Evolutionary conservation across 1,139 yeast genomes (phyloP).

Genomic region (Tardiomyces digboiensis): DNA sequence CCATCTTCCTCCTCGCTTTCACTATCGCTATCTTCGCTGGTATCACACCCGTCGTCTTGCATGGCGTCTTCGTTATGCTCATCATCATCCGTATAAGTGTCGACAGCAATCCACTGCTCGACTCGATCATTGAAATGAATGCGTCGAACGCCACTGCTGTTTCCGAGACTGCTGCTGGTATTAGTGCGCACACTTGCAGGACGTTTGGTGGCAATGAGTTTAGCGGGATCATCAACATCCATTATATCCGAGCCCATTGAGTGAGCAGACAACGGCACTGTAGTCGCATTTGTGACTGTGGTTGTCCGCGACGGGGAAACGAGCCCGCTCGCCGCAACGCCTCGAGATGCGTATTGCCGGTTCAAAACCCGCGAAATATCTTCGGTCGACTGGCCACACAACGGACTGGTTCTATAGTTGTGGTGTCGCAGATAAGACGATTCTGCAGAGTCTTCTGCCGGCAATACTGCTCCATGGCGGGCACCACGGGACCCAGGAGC

Average conservation of each 20-base stretch:
- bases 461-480: slow-evolving; percentile 8
- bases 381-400: slow-evolving; percentile 20
- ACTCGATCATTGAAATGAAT: slow-evolving; percentile 92
- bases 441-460: slow-evolving; percentile 2
- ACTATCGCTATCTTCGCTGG: slow-evolving; percentile 32
- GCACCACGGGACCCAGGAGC: slow-evolving; percentile 1
- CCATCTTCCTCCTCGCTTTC: slow-evolving; percentile 64
- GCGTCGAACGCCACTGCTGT: slow-evolving; percentile 32
- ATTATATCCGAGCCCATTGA: too few species aligned
- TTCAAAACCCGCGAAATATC: slow-evolving; percentile 24
- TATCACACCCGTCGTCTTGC: slow-evolving; percentile 15
- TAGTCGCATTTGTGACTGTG: not conserved
- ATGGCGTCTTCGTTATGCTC: slow-evolving; percentile 18
- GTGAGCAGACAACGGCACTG: too few species aligned
- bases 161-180: not conserved
- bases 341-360: slow-evolving; percentile 19
- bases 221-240: too few species aligned
- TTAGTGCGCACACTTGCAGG: not conserved
- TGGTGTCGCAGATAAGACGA: slow-evolving; percentile 27
- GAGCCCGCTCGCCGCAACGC: not conserved
- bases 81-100: slow-evolving; percentile 33
- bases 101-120: slow-evolving; percentile 79
- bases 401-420: slow-evolving; percentile 28
- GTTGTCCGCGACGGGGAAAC: too few species aligned
- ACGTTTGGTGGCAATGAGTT: not conserved